Evolutionary conservation across 78 protist genomes (phyloP), one percentile per base, ranked within the genome.

Genomic region (Neovahlkampfia damariscottae): DNA sequence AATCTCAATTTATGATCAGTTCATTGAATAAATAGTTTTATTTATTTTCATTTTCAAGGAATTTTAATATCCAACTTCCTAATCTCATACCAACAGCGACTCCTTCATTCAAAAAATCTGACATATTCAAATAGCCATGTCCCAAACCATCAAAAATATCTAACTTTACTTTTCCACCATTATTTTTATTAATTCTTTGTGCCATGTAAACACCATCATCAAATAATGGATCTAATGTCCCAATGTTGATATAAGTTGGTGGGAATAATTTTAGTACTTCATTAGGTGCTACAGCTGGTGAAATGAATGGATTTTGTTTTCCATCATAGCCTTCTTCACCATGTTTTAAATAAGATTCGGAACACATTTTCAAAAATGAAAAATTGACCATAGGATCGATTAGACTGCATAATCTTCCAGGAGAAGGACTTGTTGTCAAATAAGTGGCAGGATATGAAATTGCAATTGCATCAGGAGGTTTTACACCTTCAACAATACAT

Each of bases 211-310:
- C 10, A 19, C 66, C 19, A n/a, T 69, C 72, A 10, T 69, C 72
- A 69, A 10, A 10, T 10, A 69, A 69, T n/a, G 72, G 72, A 69
- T 69, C 72, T 10, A 69, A 10, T 10, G 10, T 10, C 10, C 72
- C 72, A 10, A n/a, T 10, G 34, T 19, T 10, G 10, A 69, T 69
- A 34, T n/a, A 10, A 69, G 72, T 69, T 10, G 66, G 72, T 69
- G 72, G 72, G 72, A 69, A 69, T 10, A 10, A 10, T 10, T 69
- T 34, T 10, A 29, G 34, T 10, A 29, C 19, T n/a, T 69, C 72
- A 10, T 69, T 10, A n/a, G 62, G 62, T n/a, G 62, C 62, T 19
- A 50, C 30, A 79, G 83, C 27, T 67, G 31, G 37, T 77, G n/a
- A 1, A 67, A 68, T 1, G 71, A 31, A 1, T n/a, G 62, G 62